These are phyloP conservation scores for Fusarium poae DNA, from an alignment of 2,329 filamentous ascomycete genomes.

Conservation along the genomic window DNA sequence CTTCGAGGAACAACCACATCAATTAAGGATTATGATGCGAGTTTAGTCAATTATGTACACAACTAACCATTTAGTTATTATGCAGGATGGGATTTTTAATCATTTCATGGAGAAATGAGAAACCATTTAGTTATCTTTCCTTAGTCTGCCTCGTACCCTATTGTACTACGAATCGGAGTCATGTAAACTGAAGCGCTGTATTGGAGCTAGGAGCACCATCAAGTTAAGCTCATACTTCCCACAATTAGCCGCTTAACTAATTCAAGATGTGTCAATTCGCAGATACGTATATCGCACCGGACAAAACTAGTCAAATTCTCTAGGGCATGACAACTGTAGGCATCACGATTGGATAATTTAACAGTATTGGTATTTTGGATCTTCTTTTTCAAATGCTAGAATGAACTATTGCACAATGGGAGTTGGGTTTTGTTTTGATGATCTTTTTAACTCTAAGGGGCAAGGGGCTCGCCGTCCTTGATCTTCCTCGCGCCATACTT, in stretches of 20 bases:
- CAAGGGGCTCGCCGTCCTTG: constrained; percentile 56
- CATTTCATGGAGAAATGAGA: too few species aligned
- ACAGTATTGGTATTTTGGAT: constrained; percentile 2
- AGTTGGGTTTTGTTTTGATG: not conserved
- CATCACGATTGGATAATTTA: not conserved
- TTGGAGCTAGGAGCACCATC: not conserved
- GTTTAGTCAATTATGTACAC: not conserved
- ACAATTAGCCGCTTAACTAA: not conserved
- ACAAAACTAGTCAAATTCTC: not conserved
- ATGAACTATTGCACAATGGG: not conserved
- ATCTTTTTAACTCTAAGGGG: not conserved
- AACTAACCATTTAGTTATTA: too few species aligned
- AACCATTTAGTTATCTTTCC: not conserved
- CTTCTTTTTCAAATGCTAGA: not conserved
- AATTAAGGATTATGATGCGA: not conserved
- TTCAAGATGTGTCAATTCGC: not conserved
- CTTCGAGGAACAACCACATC: too few species aligned
- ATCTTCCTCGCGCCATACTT: constrained; percentile 57
- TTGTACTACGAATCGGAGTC: not conserved
- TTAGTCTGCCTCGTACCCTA: not conserved
- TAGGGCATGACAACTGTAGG: not conserved
- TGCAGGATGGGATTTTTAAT: too few species aligned
- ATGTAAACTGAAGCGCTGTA: not conserved
- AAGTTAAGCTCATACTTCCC: not conserved
- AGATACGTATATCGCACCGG: not conserved